Evolutionary conservation across 2,329 filamentous ascomycete species (phyloP).

Genomic region (Coniochaeta sp.): DNA sequence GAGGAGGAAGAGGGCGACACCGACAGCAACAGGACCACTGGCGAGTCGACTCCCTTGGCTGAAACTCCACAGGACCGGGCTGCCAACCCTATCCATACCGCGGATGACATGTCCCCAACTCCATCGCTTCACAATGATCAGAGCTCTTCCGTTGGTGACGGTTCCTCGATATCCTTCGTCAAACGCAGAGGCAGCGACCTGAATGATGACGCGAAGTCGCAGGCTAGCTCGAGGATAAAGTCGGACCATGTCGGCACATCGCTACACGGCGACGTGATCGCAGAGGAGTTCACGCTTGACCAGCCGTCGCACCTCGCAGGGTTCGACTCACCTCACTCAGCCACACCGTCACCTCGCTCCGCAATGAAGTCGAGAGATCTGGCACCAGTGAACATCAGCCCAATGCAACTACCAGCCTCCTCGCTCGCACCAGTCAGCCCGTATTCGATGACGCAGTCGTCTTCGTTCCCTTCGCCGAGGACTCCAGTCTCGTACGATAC

Average conservation of each 20-base stretch:
- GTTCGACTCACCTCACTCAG: conserved; percentile 25
- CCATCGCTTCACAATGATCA: background rate
- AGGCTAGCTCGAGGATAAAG: conserved; percentile 31
- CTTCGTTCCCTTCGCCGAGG: conserved; percentile 65
- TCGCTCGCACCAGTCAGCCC: conserved; percentile 51
- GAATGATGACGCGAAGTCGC: conserved; percentile 31
- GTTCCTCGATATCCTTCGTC: conserved; percentile 14
- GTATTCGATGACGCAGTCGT: conserved; percentile 55
- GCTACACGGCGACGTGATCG: conserved; percentile 43
- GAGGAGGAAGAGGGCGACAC: conserved; percentile 56
- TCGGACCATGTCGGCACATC: conserved; percentile 43
- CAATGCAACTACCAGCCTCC: conserved; percentile 35
- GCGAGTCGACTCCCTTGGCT: conserved; percentile 22
- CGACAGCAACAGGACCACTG: conserved; percentile 27
- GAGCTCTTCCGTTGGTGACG: conserved; percentile 8
- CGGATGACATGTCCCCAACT: conserved; percentile 7
- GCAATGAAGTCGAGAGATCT: conserved; percentile 35
- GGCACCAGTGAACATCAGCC: conserved; percentile 42
- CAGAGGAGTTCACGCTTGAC: conserved; percentile 34
- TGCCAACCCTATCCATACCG: background rate
- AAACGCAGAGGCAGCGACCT: conserved; percentile 40
- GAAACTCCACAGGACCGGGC: conserved; percentile 24
- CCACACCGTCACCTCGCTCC: conserved; percentile 38
- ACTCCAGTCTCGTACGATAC: conserved; percentile 64
- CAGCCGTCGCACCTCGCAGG: conserved; percentile 12